A percentile compares a stretch with the other conserved stretches of the same genome.
phyloP scores from a whole-genome alignment of 805 yeast genomes.

The Deakozyma indianensis region DNA sequence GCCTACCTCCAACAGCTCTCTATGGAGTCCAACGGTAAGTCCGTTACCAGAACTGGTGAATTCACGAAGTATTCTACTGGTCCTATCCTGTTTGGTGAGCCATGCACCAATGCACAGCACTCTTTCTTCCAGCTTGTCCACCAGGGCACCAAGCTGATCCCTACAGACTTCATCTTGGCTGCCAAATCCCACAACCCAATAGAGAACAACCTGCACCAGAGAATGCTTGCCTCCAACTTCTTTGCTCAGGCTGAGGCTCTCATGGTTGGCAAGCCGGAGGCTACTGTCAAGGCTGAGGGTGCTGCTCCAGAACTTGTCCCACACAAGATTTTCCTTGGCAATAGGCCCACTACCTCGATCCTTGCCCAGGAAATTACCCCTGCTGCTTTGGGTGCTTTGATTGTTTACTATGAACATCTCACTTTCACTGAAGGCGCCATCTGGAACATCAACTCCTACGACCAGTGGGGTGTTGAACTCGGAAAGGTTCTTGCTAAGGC shows the following conservation, averaged over 20 bases:
- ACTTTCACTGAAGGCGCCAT: constrained; percentile 98
- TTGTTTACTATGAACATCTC: constrained; percentile 94
- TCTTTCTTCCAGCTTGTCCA: constrained; percentile 98
- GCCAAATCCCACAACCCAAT: constrained; percentile 98
- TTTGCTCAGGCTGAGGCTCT: constrained; percentile 97
- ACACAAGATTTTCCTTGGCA: constrained; percentile 94
- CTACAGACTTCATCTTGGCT: constrained; percentile 91
- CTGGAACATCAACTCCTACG: constrained; percentile 98
- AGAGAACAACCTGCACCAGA: constrained; percentile 85
- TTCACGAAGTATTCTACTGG: constrained; percentile 95
- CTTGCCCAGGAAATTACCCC: constrained; percentile 94
- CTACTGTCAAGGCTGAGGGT: constrained; percentile 77
- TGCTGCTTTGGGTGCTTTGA: constrained; percentile 87
- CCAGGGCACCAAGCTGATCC: constrained; percentile 96
- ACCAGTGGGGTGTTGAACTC: constrained; percentile 99
- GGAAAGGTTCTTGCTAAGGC: constrained; percentile 95
- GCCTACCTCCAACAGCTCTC: constrained; percentile 97
- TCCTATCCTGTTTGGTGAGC: constrained; percentile 92
- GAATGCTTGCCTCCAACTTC: constrained; percentile 97
- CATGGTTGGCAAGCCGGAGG: constrained; percentile 80
- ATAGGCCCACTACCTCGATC: constrained; percentile 97
- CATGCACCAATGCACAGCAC: constrained; percentile 98
- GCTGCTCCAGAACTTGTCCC: constrained; percentile 76
- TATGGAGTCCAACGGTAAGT: constrained; percentile 98
- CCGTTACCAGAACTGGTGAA: constrained; percentile 83